These are phyloP conservation scores for Kwoniella mangroviensis DNA, from an alignment of 768 basidiomycete species.

Conservation along the genomic window DNA sequence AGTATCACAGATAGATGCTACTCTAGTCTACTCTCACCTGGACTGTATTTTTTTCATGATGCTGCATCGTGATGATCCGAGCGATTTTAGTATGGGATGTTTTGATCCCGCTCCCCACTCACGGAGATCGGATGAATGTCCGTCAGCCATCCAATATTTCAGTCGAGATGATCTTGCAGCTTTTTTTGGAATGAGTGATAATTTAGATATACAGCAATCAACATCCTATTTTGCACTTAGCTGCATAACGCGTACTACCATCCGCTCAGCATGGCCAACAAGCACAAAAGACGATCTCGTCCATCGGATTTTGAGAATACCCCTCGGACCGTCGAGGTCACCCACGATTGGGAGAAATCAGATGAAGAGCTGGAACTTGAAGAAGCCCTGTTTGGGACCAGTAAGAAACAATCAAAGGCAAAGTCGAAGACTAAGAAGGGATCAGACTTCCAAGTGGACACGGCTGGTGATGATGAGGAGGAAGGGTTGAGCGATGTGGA, in stretches of 20 bases:
- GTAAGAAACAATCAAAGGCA: conserved; percentile 32
- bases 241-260: background rate
- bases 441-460: background rate
- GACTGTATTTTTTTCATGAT: no score
- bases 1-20: background rate
- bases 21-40: no score
- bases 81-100: background rate
- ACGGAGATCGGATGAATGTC: background rate
- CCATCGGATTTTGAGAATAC: conserved; percentile 8
- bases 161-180: background rate
- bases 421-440: background rate
- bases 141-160: background rate
- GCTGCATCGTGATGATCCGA: background rate
- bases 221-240: background rate
- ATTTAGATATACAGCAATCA: background rate
- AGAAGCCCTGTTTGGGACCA: conserved; percentile 49
- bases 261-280: conserved; percentile 13
- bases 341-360: conserved; percentile 45
- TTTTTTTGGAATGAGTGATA: background rate
- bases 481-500: conserved; percentile 28
- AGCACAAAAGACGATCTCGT: conserved; percentile 20
- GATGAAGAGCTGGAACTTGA: conserved; percentile 57
- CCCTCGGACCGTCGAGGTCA: background rate
- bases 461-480: conserved; percentile 15
- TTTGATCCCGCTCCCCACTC: background rate